Base-by-base conservation (phyloP, 257 asterid species). In the Lavandula angustifolia region DNA sequence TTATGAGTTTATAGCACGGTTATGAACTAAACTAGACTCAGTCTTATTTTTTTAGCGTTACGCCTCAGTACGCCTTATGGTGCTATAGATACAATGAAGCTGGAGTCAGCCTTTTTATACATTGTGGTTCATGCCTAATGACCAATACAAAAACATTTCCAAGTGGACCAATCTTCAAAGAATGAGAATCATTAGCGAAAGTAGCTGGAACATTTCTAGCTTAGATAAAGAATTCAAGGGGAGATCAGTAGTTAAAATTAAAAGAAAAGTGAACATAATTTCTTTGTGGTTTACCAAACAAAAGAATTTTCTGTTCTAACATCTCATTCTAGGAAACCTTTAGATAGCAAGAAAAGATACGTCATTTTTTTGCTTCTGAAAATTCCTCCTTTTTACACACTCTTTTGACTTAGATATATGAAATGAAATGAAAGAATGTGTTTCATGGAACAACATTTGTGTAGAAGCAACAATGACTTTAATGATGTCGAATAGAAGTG, bases 171-270 rank as follows among this genome's bases (percentile, higher is more conserved):
- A 22, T 22, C 27, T 34, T 50, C 40, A 13, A 64, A 18, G 32
- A 52, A 31, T 37, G 16, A 66, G 35, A 41, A 47, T 6, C 37
- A 13, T 53, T 38, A 32, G 40, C 13, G 27, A 42, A 60, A 31
- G 40, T 3, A 38, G 37, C 11, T 22, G 27, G 27, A 10, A 7
- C 22, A 27, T 22, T 22, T 34, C 32, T 52, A 38, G 10, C 52
- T 9, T 17, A 43, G 47, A 46, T 5, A 46, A 67, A n/a, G 16
- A 17, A 56, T 37, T 57, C 40, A 11, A 9, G 17, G 32, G 32
- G 51, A 57, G 42, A 47, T 56, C 14, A 47, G 22, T 50, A 68
- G 27, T 35, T 37, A 37, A 33, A 35, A 44, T 33, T 46, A 35
- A 27, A 18, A 9, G 40, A 13, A 35, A 14, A 54, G n/a, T 5